Evolutionary conservation across 140 eudicot species (phyloP).

Genomic region (Anethum foeniculum): DNA sequence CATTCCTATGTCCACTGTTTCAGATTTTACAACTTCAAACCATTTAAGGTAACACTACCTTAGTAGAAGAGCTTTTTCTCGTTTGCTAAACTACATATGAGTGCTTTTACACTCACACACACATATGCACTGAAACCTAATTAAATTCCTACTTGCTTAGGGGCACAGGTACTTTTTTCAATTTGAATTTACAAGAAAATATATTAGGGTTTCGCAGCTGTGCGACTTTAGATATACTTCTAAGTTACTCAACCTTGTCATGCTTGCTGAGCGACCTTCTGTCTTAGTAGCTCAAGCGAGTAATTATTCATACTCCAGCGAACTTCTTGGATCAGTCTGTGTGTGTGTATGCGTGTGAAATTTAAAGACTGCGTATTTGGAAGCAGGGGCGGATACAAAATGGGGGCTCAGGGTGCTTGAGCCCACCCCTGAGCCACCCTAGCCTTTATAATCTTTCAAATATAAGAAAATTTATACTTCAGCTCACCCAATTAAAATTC

Average conservation of each 20-base stretch:
- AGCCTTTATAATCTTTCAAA: no score
- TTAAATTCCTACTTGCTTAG: background rate
- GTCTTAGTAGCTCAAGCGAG: background rate
- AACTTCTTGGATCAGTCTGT: background rate
- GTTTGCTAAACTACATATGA: background rate
- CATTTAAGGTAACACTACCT: background rate
- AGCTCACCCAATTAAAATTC: no score
- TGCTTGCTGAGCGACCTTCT: background rate
- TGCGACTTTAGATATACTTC: background rate
- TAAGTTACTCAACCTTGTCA: background rate
- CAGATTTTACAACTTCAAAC: background rate
- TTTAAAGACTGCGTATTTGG: background rate
- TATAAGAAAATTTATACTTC: no score
- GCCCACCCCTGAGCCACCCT: no score
- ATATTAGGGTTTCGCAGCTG: background rate
- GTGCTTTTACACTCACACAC: background rate
- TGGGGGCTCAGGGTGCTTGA: no score
- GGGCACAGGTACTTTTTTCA: background rate
- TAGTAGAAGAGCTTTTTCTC: background rate
- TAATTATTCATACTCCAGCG: background rate
- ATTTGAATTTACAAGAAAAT: background rate
- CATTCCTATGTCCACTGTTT: conserved; percentile 16
- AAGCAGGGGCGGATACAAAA: no score
- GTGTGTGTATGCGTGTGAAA: background rate
- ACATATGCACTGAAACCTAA: background rate